Conservation (phyloP, 129 eudicot genomes). For the Flaveria linearis region DNA sequence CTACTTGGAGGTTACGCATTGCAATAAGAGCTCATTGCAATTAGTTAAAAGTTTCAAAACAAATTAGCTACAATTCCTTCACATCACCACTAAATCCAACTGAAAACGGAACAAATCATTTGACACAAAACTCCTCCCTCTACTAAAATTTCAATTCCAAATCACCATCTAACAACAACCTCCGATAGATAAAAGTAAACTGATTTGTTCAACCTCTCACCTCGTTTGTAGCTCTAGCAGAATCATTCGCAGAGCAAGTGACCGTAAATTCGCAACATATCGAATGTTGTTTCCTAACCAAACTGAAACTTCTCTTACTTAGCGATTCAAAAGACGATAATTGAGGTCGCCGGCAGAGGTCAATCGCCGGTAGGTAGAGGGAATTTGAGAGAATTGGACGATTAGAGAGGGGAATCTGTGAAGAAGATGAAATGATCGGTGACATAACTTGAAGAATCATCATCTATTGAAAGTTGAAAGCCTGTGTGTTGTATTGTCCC, state of each 20-base stretch:
- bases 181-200: too few species aligned
- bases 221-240: conserved; percentile 31
- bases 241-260: conserved; percentile 47
- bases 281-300: conserved; percentile 13
- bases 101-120: background rate
- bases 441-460: conserved; percentile 40
- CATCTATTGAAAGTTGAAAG: conserved; percentile 30
- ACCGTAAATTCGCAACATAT: conserved; percentile 30
- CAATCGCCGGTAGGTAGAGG: background rate
- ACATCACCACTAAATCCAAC: background rate
- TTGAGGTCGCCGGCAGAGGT: conserved; percentile 25
- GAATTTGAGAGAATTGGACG: conserved; percentile 19
- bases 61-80: background rate
- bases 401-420: conserved; percentile 27
- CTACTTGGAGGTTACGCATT: background rate
- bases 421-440: conserved; percentile 33
- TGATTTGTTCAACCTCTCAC: conserved; percentile 18
- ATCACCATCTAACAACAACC: background rate
- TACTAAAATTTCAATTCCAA: background rate
- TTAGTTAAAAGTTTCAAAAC: background rate
- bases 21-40: background rate
- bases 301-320: conserved; percentile 12
- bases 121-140: background rate
- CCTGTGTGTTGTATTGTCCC: too few species aligned
- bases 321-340: conserved; percentile 2